A percentile compares a stretch with the other conserved stretches of the same genome.
Conservation (phyloP, 2,329 filamentous ascomycete species). For the Leptographium flavum region DNA sequence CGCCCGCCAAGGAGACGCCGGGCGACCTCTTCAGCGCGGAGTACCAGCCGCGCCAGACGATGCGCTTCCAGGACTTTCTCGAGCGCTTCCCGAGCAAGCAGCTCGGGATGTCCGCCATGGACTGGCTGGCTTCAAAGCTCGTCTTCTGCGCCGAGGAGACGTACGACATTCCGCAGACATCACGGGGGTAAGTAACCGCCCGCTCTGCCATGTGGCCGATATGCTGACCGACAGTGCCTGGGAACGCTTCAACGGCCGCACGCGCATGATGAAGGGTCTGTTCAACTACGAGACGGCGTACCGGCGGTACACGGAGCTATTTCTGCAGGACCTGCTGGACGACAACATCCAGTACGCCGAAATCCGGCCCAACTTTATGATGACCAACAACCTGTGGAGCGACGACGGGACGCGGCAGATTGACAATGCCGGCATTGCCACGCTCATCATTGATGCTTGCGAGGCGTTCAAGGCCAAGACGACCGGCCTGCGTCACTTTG, state of each 20-base stretch:
- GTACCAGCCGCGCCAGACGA: conserved; percentile 28
- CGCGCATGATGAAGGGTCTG: conserved; percentile 58
- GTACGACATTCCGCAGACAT: conserved; percentile 34
- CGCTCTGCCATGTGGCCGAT: no score
- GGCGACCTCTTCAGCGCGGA: conserved; percentile 30
- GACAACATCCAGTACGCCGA: conserved; percentile 61
- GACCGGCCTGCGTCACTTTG: conserved; percentile 28
- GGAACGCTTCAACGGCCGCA: conserved; percentile 53
- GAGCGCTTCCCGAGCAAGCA: conserved; percentile 18
- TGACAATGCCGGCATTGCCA: conserved; percentile 44
- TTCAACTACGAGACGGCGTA: conserved; percentile 54
- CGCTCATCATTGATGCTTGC: conserved; percentile 43
- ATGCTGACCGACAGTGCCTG: conserved; percentile 32
- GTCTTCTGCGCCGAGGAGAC: conserved; percentile 47
- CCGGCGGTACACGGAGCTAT: conserved; percentile 41
- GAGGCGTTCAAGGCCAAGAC: conserved; percentile 25
- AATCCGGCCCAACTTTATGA: conserved; percentile 55
- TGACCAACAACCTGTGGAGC: conserved; percentile 43
- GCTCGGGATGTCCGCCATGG: conserved; percentile 18
- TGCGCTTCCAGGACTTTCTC: conserved; percentile 29
- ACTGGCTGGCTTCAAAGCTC: conserved; percentile 49
- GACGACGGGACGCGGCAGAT: conserved; percentile 39
- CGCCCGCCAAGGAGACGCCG: conserved; percentile 18
- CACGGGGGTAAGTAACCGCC: conserved; percentile 42
- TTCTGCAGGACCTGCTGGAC: conserved; percentile 45